These are phyloP conservation scores for Puccinellia tenuiflora DNA, from an alignment of 176 grass and related monocot species.

Conservation along the genomic window DNA sequence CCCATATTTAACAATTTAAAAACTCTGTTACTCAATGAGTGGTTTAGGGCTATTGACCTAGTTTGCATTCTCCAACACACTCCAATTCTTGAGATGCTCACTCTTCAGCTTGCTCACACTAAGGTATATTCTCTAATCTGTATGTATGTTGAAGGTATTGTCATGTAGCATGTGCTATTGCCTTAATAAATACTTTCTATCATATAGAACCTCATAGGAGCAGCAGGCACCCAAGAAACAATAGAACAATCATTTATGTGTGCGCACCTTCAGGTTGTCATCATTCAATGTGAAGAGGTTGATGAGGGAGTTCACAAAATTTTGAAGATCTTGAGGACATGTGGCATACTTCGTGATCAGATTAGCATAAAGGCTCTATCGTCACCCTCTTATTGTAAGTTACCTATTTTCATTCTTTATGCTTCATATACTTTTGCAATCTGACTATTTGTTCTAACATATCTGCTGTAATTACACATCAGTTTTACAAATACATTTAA, in stretches of 20 bases:
- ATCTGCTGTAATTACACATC: neutral
- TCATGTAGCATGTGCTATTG: neutral
- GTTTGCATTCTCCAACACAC: neutral
- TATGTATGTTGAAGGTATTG: neutral
- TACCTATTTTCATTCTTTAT: neutral
- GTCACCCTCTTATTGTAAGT: neutral
- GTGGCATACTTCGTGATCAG: neutral
- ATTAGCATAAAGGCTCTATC: neutral
- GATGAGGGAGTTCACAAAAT: neutral
- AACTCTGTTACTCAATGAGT: neutral
- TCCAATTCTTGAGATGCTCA: neutral
- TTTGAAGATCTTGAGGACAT: neutral
- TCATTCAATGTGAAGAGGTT: neutral
- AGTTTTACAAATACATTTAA: neutral
- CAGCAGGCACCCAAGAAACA: neutral
- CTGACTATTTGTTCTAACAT: neutral
- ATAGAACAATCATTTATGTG: neutral
- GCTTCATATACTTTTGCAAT: neutral
- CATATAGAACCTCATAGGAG: neutral
- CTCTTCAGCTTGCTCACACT: neutral
- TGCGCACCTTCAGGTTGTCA: neutral
- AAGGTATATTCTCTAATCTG: neutral
- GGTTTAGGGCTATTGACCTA: neutral
- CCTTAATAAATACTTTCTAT: neutral
- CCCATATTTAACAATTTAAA: neutral